phyloP scores from a whole-genome alignment of 106 monocot genomes.

The Dendrobium chrysotoxum region DNA sequence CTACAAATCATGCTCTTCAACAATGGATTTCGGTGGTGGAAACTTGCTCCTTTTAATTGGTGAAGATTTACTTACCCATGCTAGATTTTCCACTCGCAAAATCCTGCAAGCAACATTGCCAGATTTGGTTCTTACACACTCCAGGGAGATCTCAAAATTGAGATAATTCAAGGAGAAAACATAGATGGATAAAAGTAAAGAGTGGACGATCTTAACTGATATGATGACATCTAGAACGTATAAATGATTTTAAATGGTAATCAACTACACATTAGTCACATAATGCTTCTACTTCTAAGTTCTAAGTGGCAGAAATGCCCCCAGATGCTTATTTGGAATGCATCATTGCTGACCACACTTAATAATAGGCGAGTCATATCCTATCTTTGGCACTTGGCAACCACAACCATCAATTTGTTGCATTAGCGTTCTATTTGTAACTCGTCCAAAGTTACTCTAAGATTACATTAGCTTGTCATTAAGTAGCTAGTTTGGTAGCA shows the following conservation, averaged over 20 bases:
- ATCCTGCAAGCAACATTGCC: not conserved
- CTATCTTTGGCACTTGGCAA: not conserved
- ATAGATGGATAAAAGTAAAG: not conserved
- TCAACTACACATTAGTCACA: not conserved
- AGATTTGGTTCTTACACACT: not conserved
- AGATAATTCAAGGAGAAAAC: not conserved
- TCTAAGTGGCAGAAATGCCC: not conserved
- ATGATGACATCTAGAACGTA: not conserved
- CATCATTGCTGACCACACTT: not conserved
- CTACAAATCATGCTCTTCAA: not conserved
- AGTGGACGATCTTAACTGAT: not conserved
- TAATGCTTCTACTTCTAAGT: not conserved
- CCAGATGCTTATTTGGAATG: not conserved
- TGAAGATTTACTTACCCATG: constrained; percentile 2
- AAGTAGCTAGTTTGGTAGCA: not conserved
- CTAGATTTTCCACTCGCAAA: not conserved
- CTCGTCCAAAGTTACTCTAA: not conserved
- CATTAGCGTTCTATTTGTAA: not conserved
- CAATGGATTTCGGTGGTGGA: not conserved
- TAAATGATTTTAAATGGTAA: not conserved
- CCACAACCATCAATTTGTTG: not conserved
- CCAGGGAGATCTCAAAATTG: not conserved
- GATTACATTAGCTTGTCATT: not conserved
- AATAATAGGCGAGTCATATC: not conserved
- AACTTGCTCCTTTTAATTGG: not conserved